Percentiles rank a stretch among this genome's conserved stretches.
Evolutionary conservation across 1,284 basidiomycete species (phyloP).

Genomic region (Apiotrichum akiyoshidainum): DNA sequence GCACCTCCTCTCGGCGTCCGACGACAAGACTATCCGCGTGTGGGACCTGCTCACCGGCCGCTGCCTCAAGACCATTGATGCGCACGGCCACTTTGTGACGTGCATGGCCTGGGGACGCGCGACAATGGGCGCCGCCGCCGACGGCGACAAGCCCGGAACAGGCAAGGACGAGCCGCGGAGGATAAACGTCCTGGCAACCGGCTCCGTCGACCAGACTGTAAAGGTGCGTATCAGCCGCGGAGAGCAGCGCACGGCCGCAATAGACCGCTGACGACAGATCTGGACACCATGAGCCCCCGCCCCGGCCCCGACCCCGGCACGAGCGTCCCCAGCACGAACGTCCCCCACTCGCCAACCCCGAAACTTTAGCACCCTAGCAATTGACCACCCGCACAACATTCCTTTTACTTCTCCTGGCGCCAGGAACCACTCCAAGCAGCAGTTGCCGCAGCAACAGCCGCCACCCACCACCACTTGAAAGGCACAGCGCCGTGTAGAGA

Average conservation of each 20-base stretch:
- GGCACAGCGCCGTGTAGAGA: slow-evolving; percentile 3
- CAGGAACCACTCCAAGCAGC: too few relatives aligned
- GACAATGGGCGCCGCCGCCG: slow-evolving; percentile 42
- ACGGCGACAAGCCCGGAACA: slow-evolving; percentile 15
- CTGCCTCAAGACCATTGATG: slow-evolving; percentile 78
- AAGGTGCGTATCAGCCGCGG: slow-evolving; percentile 40
- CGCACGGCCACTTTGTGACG: slow-evolving; percentile 79
- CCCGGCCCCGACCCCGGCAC: too few relatives aligned
- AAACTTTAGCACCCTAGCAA: too few relatives aligned
- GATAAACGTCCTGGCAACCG: slow-evolving; percentile 76
- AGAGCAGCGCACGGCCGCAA: not conserved
- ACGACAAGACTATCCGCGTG: slow-evolving; percentile 84
- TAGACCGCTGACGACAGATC: slow-evolving; percentile 1
- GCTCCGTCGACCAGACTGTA: slow-evolving; percentile 67
- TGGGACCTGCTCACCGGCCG: slow-evolving; percentile 78
- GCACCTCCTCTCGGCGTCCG: slow-evolving; percentile 77
- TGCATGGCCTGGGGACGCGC: slow-evolving; percentile 77
- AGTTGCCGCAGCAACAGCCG: not conserved
- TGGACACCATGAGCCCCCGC: slow-evolving; percentile 9
- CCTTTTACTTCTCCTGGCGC: too few relatives aligned
- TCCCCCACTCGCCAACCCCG: not conserved
- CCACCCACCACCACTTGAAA: not conserved
- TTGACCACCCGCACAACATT: too few relatives aligned
- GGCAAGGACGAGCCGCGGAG: slow-evolving; percentile 57
- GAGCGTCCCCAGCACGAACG: not conserved